phyloP scores from a whole-genome alignment of 2,329 filamentous ascomycete genomes.

The Trichoderma endophyticum region DNA sequence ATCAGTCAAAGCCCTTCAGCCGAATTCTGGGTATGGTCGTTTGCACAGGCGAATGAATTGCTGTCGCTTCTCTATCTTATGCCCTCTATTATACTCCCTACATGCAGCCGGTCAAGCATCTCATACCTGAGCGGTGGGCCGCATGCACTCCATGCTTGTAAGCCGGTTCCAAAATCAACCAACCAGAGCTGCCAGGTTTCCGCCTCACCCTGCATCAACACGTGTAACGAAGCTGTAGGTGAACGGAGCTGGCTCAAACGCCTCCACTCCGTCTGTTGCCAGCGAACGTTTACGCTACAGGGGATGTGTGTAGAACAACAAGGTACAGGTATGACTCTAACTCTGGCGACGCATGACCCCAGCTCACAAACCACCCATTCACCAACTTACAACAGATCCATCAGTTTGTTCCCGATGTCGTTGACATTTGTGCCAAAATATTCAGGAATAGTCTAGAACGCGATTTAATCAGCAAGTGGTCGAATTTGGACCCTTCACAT shows the following conservation, averaged over 20 bases:
- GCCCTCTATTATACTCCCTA: not conserved
- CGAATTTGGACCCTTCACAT: not conserved
- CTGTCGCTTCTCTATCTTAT: not conserved
- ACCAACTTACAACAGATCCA: slow-evolving; percentile 1
- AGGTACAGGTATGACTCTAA: not conserved
- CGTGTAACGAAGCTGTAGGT: slow-evolving; percentile 13
- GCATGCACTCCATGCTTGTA: not conserved
- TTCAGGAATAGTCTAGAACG: not conserved
- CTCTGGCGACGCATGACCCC: not conserved
- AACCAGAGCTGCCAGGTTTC: not conserved
- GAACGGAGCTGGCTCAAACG: not conserved
- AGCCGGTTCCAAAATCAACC: not conserved
- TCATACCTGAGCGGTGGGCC: slow-evolving; percentile 5
- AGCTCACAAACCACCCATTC: not conserved
- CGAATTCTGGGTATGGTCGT: not conserved
- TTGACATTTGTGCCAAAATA: slow-evolving; percentile 17
- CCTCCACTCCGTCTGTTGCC: slow-evolving; percentile 1
- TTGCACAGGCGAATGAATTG: not conserved
- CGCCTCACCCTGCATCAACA: slow-evolving; percentile 16
- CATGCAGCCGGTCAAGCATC: slow-evolving; percentile 9
- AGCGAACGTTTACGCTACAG: not conserved
- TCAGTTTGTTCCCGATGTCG: slow-evolving; percentile 23
- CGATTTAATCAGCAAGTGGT: not conserved
- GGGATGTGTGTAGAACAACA: not conserved
- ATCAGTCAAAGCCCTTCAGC: not conserved